Evolutionary conservation across 192 early-diverging fungal species (phyloP).

Genomic region (Coemansia sp.): DNA sequence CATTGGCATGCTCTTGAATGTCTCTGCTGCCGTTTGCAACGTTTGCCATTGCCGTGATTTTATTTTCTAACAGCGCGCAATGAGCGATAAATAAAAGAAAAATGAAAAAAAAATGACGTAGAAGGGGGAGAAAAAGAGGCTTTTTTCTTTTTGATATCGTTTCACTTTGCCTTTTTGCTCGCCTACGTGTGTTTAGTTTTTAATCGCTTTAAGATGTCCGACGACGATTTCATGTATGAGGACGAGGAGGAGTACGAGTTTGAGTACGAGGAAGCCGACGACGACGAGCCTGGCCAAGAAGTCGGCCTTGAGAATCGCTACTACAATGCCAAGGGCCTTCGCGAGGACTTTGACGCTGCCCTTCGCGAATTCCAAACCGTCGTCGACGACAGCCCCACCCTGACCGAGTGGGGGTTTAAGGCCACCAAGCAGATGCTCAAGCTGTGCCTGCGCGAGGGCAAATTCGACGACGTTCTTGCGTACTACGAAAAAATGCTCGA

Average conservation of each 20-base stretch:
- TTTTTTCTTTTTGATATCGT: no score
- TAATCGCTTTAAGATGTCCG: constrained; percentile 24
- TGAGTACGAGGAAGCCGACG: constrained; percentile 46
- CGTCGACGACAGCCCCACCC: constrained; percentile 2
- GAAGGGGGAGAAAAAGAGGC: not conserved
- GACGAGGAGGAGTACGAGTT: constrained; percentile 41
- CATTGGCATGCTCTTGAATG: constrained; percentile 1
- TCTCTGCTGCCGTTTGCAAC: not conserved
- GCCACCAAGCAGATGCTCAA: constrained; percentile 48
- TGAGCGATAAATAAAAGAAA: not conserved
- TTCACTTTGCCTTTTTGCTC: no score
- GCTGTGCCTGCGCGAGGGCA: constrained; percentile 16
- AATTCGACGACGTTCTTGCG: constrained; percentile 9
- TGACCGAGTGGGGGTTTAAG: constrained; percentile 47
- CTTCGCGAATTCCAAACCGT: constrained; percentile 25
- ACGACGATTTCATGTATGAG: constrained; percentile 52
- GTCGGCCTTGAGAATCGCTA: constrained; percentile 44
- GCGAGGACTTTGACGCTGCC: constrained; percentile 26
- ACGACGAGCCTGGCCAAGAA: constrained; percentile 11
- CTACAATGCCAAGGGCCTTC: constrained; percentile 49
- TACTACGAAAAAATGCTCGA: constrained; percentile 36
- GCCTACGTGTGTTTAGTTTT: not conserved
- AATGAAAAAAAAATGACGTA: not conserved
- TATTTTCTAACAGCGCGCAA: no score
- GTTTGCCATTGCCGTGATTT: constrained; percentile 15